Base-by-base conservation (phyloP, 2,329 filamentous ascomycete species). In the Tolypocladium capitatum region DNA sequence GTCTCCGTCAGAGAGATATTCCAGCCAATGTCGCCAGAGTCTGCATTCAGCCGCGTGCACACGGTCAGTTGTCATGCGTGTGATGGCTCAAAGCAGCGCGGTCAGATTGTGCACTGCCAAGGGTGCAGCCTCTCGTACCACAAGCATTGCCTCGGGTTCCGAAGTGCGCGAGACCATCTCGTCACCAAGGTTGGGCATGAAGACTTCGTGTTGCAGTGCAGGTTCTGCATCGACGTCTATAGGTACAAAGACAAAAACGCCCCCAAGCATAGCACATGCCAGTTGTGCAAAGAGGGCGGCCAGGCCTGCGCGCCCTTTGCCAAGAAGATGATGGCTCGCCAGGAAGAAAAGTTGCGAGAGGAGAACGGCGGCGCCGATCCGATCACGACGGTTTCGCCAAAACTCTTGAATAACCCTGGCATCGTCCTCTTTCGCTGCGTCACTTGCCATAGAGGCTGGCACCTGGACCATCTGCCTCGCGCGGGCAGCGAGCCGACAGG, bases 41-140 rank as follows among this genome's bases (percentile, higher is more conserved):
- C 83, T 35, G 67, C 74, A 3, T 98, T 98, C 63, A 74, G 75
- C 47, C 68, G 72, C 21, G 75, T 78, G 11, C 92, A 98, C 63
- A 78, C 75, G 43, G 70, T 76, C 36, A 70, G 68, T 8, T 98
- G 92, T 62, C 82, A 86, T 54, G 75, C 80, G 3, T 98, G 92
- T 60, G 50, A 55, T 18, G 58, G 61, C 13, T 61, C 63, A 5
- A 68, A 67, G 43, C 65, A 68, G n/a, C 66, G 63, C 16, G 88
- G 86, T 1, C 71, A 77, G 35, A 70, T 98, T 24, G 75, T 98
- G 32, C 82, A 83, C 59, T 98, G 92, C 56, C 94, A 98, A 66
- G 92, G 92, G 30, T 98, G 92, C 62, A 88, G 83, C 2, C 72
- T 83, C 43, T 75, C 85, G 0, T 95, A 88, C 55, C 92, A 98